A percentile compares a stretch with the other conserved stretches of the same genome.
Evolutionary conservation across 2,329 filamentous ascomycete genomes (phyloP).

Genomic region (Cytospora paraplurivora): DNA sequence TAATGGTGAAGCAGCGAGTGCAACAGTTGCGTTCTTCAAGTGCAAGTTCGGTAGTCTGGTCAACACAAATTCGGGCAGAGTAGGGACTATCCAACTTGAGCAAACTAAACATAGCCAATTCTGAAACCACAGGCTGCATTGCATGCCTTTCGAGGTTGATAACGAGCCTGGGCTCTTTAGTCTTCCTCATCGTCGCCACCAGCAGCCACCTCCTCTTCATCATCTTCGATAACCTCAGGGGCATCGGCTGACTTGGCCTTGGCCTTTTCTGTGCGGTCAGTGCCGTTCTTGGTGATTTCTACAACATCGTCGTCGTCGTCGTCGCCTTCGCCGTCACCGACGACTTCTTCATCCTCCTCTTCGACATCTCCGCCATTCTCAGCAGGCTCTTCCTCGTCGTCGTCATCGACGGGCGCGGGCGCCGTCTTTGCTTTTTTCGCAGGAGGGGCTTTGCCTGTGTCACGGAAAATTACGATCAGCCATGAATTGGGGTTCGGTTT

Average conservation of each 20-base stretch:
- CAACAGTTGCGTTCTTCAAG: not conserved
- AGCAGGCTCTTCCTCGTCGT: constrained; percentile 31
- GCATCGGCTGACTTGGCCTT: constrained; percentile 31
- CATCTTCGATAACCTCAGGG: constrained; percentile 37
- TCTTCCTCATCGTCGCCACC: constrained; percentile 37
- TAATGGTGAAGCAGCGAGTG: not conserved
- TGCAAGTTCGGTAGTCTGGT: not conserved
- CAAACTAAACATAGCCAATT: constrained; percentile 6
- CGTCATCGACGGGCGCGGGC: constrained; percentile 33
- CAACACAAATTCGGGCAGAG: not conserved
- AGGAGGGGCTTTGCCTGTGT: constrained; percentile 45
- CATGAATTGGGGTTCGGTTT: not conserved
- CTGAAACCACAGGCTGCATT: not conserved
- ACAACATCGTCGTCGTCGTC: constrained; percentile 20
- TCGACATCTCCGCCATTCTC: constrained; percentile 31
- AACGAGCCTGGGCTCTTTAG: not conserved
- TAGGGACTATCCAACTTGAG: not conserved
- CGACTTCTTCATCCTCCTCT: constrained; percentile 32
- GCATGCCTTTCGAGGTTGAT: not conserved
- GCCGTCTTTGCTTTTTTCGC: constrained; percentile 56
- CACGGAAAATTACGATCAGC: not conserved
- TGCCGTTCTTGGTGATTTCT: constrained; percentile 13
- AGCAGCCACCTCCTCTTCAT: constrained; percentile 38
- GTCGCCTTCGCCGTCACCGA: constrained; percentile 31
- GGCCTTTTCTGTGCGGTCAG: constrained; percentile 31